phyloP scores from a whole-genome alignment of 768 basidiomycete genomes.

The Dictyophora rubrovolvata region DNA sequence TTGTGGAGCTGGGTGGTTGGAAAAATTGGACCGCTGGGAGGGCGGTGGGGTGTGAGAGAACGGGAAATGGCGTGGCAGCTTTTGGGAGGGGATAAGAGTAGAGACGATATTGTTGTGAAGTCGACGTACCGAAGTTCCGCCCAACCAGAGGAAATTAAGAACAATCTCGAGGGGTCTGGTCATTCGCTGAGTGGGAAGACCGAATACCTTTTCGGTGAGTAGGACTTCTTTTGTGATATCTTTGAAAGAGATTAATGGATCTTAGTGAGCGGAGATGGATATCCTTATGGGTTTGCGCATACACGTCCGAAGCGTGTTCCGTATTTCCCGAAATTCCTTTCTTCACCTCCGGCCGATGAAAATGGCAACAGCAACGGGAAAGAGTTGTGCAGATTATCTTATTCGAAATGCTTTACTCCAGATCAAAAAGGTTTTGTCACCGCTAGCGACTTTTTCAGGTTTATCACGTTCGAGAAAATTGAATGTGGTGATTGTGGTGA shows the following conservation, averaged over 20 bases:
- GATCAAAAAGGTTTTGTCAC: conserved; percentile 8
- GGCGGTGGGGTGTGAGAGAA: conserved; percentile 8
- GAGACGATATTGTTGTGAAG: conserved; percentile 21
- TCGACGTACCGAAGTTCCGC: background rate
- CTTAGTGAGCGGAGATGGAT: conserved; percentile 24
- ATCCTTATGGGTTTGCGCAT: conserved; percentile 20
- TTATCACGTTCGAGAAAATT: conserved; percentile 22
- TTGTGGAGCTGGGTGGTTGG: conserved; percentile 12
- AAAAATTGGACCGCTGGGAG: conserved; percentile 11
- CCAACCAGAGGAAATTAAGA: background rate
- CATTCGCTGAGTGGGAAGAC: conserved; percentile 6
- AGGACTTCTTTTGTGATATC: background rate
- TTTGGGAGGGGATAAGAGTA: conserved; percentile 17
- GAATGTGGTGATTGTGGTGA: conserved; percentile 28
- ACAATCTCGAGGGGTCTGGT: background rate
- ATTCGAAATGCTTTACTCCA: conserved; percentile 13
- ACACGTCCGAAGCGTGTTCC: background rate
- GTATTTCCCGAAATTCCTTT: background rate
- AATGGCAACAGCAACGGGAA: background rate
- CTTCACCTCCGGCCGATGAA: background rate
- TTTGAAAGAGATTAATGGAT: too few species aligned
- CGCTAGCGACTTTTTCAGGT: conserved; percentile 24
- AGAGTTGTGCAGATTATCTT: background rate
- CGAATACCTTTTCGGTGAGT: conserved; percentile 6
- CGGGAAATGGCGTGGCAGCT: conserved; percentile 21